Percentiles rank a stretch among this genome's conserved stretches.
Conservation (phyloP, 352 stramenopile species). For the Pythium aquatile region DNA sequence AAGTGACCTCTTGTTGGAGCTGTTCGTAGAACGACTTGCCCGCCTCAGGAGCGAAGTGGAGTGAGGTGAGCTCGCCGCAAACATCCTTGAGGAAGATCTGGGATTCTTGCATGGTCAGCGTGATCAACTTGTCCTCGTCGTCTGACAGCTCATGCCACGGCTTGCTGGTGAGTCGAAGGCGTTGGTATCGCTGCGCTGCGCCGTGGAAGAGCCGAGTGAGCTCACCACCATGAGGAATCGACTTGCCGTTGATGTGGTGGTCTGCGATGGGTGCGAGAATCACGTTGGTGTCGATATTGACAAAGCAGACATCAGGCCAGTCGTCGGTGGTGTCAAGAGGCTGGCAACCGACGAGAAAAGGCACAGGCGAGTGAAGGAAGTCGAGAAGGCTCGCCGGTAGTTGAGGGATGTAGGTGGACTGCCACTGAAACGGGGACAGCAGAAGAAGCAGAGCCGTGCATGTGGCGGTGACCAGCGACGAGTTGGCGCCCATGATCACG, state of each 20-base stretch:
- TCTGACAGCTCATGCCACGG: slow-evolving; percentile 81
- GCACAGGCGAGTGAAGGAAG: slow-evolving; percentile 83
- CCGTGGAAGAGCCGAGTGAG: slow-evolving; percentile 59
- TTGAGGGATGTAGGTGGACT: slow-evolving; percentile 87
- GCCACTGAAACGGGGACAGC: slow-evolving; percentile 82
- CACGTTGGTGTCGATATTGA: slow-evolving; percentile 64
- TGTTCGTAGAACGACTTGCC: slow-evolving; percentile 62
- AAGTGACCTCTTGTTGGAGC: slow-evolving; percentile 71
- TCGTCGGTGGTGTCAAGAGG: slow-evolving; percentile 58
- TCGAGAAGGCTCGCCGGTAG: slow-evolving; percentile 67
- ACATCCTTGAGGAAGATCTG: slow-evolving; percentile 70
- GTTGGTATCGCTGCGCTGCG: slow-evolving; percentile 45
- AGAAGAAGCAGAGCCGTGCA: slow-evolving; percentile 71
- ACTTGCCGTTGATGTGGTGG: slow-evolving; percentile 43
- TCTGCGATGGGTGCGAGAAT: slow-evolving; percentile 47
- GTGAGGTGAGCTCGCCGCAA: slow-evolving; percentile 65
- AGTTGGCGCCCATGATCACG: slow-evolving; percentile 68
- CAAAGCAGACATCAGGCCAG: slow-evolving; percentile 84
- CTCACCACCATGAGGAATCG: slow-evolving; percentile 59
- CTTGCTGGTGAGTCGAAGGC: slow-evolving; percentile 41
- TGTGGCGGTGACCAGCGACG: slow-evolving; percentile 61
- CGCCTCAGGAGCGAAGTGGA: slow-evolving; percentile 37
- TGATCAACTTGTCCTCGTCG: slow-evolving; percentile 77
- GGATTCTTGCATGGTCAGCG: slow-evolving; percentile 64
- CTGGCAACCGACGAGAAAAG: slow-evolving; percentile 75